Percentiles rank a stretch among this genome's conserved stretches.
Evolutionary conservation across 257 asterid species (phyloP).

Genomic region (Handroanthus guayacan): DNA sequence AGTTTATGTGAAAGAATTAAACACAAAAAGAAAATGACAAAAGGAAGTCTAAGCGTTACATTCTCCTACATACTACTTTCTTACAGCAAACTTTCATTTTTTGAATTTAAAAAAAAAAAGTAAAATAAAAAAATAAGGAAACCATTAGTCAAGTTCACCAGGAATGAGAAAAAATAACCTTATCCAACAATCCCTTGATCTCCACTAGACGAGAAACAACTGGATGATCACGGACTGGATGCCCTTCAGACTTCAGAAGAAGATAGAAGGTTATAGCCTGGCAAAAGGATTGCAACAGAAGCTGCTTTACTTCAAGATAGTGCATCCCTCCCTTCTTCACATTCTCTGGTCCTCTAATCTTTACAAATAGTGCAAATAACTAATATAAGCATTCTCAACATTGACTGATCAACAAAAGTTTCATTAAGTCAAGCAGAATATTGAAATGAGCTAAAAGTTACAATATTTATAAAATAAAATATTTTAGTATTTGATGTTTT

Average conservation of each 20-base stretch:
- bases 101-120: not conserved
- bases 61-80: not conserved
- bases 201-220: conserved; percentile 87
- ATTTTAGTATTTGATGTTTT: not conserved
- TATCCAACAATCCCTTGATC: conserved; percentile 81
- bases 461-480: not conserved
- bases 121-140: no score
- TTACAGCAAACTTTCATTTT: not conserved
- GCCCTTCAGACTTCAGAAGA: conserved; percentile 96
- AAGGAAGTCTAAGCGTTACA: not conserved
- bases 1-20: conserved; percentile 3
- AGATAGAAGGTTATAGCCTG: conserved; percentile 94
- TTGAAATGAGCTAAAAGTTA: conserved; percentile 7
- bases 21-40: not conserved
- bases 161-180: conserved; percentile 58
- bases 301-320: conserved; percentile 81
- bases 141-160: conserved; percentile 22
- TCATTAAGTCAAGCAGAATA: conserved; percentile 12
- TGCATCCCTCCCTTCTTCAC: conserved; percentile 62
- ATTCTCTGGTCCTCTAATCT: conserved; percentile 61
- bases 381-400: conserved; percentile 25
- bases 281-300: conserved; percentile 83
- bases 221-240: conserved; percentile 93
- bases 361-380: conserved; percentile 38
- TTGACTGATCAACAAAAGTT: conserved; percentile 17